phyloP scores from a whole-genome alignment of 2,329 filamentous ascomycete species.

The Lasiodiplodia hormozganensis region DNA sequence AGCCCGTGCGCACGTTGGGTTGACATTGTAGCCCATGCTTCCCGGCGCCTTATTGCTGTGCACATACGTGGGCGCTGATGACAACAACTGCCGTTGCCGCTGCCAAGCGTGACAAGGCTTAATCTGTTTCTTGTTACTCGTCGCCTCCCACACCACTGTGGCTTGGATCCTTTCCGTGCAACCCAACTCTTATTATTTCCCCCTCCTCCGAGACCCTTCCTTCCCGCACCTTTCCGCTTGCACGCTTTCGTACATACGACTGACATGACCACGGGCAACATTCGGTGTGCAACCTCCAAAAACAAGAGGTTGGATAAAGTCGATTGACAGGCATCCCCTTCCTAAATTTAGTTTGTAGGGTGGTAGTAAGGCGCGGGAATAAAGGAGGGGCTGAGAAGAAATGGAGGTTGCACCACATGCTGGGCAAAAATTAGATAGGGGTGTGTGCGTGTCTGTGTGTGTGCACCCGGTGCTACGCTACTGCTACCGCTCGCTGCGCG shows the following conservation, averaged over 20 bases:
- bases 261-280: neutral
- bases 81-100: neutral
- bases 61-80: neutral
- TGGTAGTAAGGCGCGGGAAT: neutral
- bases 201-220: neutral
- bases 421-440: neutral
- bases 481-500: neutral
- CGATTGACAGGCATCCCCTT: neutral
- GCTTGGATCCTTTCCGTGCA: constrained; percentile 13
- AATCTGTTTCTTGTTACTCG: neutral
- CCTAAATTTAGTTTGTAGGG: neutral
- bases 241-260: neutral
- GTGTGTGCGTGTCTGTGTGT: neutral
- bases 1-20: neutral
- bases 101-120: constrained; percentile 4
- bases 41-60: neutral
- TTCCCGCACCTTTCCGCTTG: neutral
- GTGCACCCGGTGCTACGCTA: neutral
- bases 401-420: constrained; percentile 8
- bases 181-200: neutral
- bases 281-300: neutral
- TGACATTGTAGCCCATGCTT: neutral
- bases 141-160: neutral
- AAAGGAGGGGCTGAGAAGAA: neutral
- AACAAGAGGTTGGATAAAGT: neutral